Evolutionary conservation across 2,329 filamentous ascomycete species (phyloP), one percentile per base, ranked within the genome.

Genomic region (Lachnellula arida): DNA sequence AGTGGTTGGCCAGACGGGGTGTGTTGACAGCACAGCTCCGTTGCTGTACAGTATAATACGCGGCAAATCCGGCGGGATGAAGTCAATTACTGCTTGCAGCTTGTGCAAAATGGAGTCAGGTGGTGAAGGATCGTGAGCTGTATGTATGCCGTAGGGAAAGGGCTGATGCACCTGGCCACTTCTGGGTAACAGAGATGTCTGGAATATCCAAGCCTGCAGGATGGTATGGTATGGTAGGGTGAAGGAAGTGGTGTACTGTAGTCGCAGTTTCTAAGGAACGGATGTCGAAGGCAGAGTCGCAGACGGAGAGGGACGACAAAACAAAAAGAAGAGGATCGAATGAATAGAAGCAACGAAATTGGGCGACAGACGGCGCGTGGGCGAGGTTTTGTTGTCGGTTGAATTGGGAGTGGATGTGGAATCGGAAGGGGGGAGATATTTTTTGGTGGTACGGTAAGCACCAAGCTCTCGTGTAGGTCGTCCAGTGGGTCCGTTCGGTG

Each of bases 81-180:
- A 28, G 28, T 9, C 28, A 28, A 28, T 28, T 28, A 22, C 42
- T 19, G 23, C 39, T 49, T 43, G 46, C 51, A 46, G 47, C 37
- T 49, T 25, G 42, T 43, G 34, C 32, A 35, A 19, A 15, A 25
- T 51, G 37, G 49, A 49, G 57, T 57, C 54, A 60, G 49, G 54
- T 56, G 57, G 54, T 48, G 52, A 17, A 49, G 22, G 14, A 17
- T 14, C 12, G 42, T 19, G 23, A 51, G 49, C 40, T 48, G 48
- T 42, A 47, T 32, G 9, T 49, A 22, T 12, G 22, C 5, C 4
- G 22, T 32, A 44, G 51, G 32, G 34, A 34, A 40, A 39, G 19
- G 22, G 49, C 34, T 42, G 52, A 51, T 50, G 54, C 54, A 56
- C 42, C 32, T 52, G 43, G 54, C 54, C 43, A 32, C 42, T 51